Evolutionary conservation across 768 basidiomycete genomes (phyloP).

Genomic region (Piloderma croceum): DNA sequence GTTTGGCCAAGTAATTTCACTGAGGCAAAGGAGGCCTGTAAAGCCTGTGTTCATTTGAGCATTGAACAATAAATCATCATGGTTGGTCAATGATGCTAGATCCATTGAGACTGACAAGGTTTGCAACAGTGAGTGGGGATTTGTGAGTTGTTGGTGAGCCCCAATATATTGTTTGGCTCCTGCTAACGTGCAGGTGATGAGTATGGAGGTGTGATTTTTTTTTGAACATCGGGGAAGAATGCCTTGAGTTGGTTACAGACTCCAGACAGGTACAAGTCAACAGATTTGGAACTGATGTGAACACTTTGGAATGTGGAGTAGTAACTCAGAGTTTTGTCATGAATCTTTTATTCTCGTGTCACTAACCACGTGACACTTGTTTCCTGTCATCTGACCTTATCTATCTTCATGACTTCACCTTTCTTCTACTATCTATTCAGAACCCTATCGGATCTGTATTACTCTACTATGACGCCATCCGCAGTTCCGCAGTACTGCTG

Average conservation of each 20-base stretch:
- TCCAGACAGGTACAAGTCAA: constrained; percentile 33
- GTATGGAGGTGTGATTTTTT: constrained; percentile 4
- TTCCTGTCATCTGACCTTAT: too few relatives aligned
- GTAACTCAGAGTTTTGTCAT: constrained; percentile 31
- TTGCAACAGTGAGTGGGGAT: constrained; percentile 21
- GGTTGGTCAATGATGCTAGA: too few relatives aligned
- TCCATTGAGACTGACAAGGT: too few relatives aligned
- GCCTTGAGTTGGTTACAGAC: constrained; percentile 29
- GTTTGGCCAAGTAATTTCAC: constrained; percentile 23
- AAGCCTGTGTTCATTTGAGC: too few relatives aligned
- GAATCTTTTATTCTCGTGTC: too few relatives aligned
- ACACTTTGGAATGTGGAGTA: constrained; percentile 30
- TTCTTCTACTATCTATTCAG: too few relatives aligned
- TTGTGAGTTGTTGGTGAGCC: constrained; percentile 19
- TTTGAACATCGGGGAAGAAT: constrained; percentile 25
- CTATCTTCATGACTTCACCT: too few relatives aligned
- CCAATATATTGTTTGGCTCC: constrained; percentile 25
- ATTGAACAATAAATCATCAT: too few relatives aligned
- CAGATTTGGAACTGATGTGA: constrained; percentile 32
- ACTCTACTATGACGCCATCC: too few relatives aligned
- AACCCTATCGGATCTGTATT: too few relatives aligned
- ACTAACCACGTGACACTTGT: too few relatives aligned
- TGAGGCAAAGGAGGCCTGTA: constrained; percentile 20
- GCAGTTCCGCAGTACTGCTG: too few relatives aligned
- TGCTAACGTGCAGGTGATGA: constrained; percentile 24